Evolutionary conservation across 164 flowering plant species (phyloP).

Genomic region (Liquidambar formosana): DNA sequence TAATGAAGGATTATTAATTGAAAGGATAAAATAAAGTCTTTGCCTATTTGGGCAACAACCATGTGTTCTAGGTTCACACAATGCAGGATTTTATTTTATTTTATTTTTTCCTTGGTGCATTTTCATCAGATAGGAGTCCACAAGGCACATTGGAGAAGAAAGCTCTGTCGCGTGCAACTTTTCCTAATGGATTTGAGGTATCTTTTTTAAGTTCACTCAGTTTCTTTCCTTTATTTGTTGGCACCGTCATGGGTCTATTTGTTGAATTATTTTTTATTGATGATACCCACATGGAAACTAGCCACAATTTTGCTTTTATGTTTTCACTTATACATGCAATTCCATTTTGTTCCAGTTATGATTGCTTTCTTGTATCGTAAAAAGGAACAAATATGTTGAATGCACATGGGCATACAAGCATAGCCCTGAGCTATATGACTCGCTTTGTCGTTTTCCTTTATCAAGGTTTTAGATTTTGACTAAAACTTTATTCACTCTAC

Average conservation of each 20-base stretch:
- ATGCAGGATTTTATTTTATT: neutral
- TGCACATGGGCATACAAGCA: neutral
- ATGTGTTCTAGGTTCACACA: neutral
- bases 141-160: slow-evolving; percentile 36
- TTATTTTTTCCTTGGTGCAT: slow-evolving; percentile 12
- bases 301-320: neutral
- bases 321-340: neutral
- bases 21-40: neutral
- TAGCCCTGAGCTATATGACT: neutral
- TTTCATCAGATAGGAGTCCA: slow-evolving; percentile 31
- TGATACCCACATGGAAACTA: neutral
- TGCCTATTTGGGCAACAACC: too few species aligned
- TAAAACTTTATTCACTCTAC: neutral
- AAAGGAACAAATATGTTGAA: neutral
- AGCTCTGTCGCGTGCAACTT: slow-evolving; percentile 32
- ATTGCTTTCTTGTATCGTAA: neutral
- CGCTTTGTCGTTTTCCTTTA: neutral
- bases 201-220: neutral
- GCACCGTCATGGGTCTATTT: neutral
- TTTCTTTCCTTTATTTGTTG: neutral
- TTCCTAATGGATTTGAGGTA: slow-evolving; percentile 77
- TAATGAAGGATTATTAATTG: neutral
- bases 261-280: neutral
- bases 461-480: neutral
- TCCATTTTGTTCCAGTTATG: neutral